These are phyloP conservation scores for Starmerella etchellsii DNA, from an alignment of 805 yeast species.

Conservation along the genomic window DNA sequence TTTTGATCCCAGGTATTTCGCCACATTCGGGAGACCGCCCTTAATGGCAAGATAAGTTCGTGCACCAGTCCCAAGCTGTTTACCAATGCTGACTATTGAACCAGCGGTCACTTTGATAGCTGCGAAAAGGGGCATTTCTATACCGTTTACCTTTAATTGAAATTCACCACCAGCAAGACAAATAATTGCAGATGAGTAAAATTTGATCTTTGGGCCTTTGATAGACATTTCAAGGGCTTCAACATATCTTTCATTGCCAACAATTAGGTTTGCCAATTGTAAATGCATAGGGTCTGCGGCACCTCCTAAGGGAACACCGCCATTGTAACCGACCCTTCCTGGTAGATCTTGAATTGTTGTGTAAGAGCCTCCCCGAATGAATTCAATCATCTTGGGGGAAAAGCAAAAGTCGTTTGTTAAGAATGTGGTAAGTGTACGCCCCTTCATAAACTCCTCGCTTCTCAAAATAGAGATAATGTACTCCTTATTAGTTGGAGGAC, in stretches of 20 bases:
- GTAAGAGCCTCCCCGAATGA: slow-evolving; percentile 80
- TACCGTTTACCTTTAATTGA: slow-evolving; percentile 47
- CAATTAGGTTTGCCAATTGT: slow-evolving; percentile 76
- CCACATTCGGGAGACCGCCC: slow-evolving; percentile 43
- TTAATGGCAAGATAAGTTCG: slow-evolving; percentile 77
- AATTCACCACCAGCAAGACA: slow-evolving; percentile 80
- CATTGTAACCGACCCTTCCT: slow-evolving; percentile 62
- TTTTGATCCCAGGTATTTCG: no score
- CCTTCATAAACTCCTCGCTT: slow-evolving; percentile 70
- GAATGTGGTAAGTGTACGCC: slow-evolving; percentile 73
- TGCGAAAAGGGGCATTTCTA: slow-evolving; percentile 5
- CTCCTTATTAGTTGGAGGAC: slow-evolving; percentile 81
- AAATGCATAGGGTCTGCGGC: slow-evolving; percentile 93
- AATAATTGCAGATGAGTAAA: slow-evolving; percentile 67
- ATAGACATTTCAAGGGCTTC: slow-evolving; percentile 87
- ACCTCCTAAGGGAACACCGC: slow-evolving; percentile 97
- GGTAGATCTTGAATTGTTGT: slow-evolving; percentile 95
- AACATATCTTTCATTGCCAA: slow-evolving; percentile 68
- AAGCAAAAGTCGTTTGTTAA: slow-evolving; percentile 57
- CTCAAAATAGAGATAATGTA: slow-evolving; percentile 74
- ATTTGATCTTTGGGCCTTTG: slow-evolving; percentile 70
- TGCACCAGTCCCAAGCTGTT: slow-evolving; percentile 52
- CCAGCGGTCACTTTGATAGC: slow-evolving; percentile 72
- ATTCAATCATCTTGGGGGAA: slow-evolving; percentile 71
- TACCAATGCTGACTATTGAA: slow-evolving; percentile 68